A percentile compares a stretch with the other conserved stretches of the same genome.
Evolutionary conservation across 306 rosid genomes (phyloP).

Genomic region (Rubus parviflorus): DNA sequence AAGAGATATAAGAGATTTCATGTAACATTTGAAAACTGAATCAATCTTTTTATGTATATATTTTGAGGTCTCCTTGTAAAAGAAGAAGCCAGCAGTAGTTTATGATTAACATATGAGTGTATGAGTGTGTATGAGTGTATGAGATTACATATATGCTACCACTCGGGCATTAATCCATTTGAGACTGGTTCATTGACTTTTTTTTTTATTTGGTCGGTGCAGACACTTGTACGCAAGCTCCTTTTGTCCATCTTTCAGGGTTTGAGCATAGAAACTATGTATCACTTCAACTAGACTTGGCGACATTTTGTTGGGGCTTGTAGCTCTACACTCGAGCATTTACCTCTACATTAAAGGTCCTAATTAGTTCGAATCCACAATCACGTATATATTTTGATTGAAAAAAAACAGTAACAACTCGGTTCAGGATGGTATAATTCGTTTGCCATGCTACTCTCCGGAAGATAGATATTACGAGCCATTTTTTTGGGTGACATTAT

Average conservation of each 20-base stretch:
- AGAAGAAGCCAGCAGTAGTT: neutral
- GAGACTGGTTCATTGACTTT: neutral
- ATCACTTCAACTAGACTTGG: neutral
- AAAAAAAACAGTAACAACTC: neutral
- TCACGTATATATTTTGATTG: neutral
- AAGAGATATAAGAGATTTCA: conserved; percentile 26
- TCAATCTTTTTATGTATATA: neutral
- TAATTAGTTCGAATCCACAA: too few relatives aligned
- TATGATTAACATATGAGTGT: neutral
- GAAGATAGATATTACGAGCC: too few relatives aligned
- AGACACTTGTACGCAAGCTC: neutral
- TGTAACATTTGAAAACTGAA: conserved; percentile 29
- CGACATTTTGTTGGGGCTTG: neutral
- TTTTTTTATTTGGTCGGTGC: neutral
- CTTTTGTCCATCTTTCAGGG: too few relatives aligned
- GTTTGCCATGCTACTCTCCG: too few relatives aligned
- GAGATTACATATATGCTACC: neutral
- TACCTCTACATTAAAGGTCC: too few relatives aligned
- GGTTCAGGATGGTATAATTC: neutral
- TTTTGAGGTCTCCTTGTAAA: neutral
- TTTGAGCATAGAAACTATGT: neutral
- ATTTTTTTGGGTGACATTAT: too few relatives aligned
- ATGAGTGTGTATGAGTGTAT: neutral
- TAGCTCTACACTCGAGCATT: neutral
- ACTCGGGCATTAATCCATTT: neutral